A percentile compares a stretch with the other conserved stretches of the same genome.
phyloP scores from a whole-genome alignment of 495 filamentous ascomycete species.

The Aspergillus bridgeri region DNA sequence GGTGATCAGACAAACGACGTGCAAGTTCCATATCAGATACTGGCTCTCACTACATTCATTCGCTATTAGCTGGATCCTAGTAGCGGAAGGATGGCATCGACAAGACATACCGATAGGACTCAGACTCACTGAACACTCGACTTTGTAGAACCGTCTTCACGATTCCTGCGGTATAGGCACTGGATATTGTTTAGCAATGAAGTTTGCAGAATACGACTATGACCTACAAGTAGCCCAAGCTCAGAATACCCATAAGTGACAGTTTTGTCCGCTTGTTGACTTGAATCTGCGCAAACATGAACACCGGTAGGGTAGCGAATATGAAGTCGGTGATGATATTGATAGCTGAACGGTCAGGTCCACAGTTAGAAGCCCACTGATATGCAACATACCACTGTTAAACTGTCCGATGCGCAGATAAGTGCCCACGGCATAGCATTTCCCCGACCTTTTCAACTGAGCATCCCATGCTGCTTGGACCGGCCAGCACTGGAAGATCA shows the following conservation, averaged over 20 bases:
- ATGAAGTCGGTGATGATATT: slow-evolving; percentile 9
- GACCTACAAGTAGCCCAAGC: slow-evolving; percentile 9
- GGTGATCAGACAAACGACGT: neutral
- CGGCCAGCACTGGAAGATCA: slow-evolving; percentile 20
- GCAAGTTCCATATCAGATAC: slow-evolving; percentile 10
- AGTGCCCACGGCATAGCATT: slow-evolving; percentile 12
- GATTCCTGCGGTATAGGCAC: slow-evolving; percentile 11
- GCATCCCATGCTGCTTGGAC: slow-evolving; percentile 18
- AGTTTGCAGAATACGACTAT: neutral
- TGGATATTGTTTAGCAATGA: neutral
- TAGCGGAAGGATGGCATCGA: neutral
- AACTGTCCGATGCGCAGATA: slow-evolving; percentile 18
- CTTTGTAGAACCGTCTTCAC: slow-evolving; percentile 11
- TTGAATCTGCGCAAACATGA: slow-evolving; percentile 6
- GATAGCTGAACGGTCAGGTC: neutral
- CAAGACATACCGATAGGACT: slow-evolving; percentile 8
- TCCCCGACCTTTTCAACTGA: slow-evolving; percentile 1
- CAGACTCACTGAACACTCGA: neutral
- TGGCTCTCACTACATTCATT: neutral
- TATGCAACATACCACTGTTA: slow-evolving; percentile 13
- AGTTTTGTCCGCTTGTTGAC: slow-evolving; percentile 5
- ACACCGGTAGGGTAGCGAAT: slow-evolving; percentile 8
- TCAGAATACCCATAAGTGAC: slow-evolving; percentile 8
- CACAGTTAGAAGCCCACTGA: too few species aligned
- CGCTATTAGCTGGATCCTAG: neutral